These are phyloP conservation scores for Triangularia setosa DNA, from an alignment of 2,329 filamentous ascomycete genomes.

Conservation along the genomic window DNA sequence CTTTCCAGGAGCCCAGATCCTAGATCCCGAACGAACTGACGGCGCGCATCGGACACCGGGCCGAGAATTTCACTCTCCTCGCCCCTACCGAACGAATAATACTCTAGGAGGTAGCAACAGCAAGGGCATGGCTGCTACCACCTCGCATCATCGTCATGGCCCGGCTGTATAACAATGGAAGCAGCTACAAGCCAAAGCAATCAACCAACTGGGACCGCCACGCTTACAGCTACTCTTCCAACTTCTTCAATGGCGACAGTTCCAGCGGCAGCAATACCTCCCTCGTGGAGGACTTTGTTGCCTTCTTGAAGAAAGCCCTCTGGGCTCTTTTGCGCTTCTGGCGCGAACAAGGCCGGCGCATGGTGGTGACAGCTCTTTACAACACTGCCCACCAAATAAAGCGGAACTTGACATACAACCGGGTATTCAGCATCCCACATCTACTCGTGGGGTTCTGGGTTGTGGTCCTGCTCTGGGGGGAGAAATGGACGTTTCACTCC, in stretches of 20 bases:
- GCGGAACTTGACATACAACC: constrained; percentile 46
- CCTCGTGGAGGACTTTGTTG: constrained; percentile 36
- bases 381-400: constrained; percentile 33
- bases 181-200: constrained; percentile 17
- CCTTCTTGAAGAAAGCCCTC: constrained; percentile 28
- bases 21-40: not conserved
- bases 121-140: constrained; percentile 26
- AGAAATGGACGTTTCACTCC: constrained; percentile 71
- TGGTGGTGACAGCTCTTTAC: constrained; percentile 32
- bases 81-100: not conserved
- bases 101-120: not conserved
- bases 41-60: not conserved
- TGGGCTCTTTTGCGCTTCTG: constrained; percentile 40
- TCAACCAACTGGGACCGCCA: constrained; percentile 3
- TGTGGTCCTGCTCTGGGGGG: constrained; percentile 75
- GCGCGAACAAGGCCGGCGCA: constrained; percentile 38
- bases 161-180: constrained; percentile 37
- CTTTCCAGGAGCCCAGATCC: not conserved
- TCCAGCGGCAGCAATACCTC: constrained; percentile 26
- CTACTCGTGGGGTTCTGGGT: constrained; percentile 71
- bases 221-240: constrained; percentile 20
- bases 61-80: not conserved
- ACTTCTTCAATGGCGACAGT: not conserved
- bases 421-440: constrained; percentile 62
- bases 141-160: constrained; percentile 31